Conservation (phyloP, 192 early-diverging fungal species). For the Phycomyces blakesleeanus region DNA sequence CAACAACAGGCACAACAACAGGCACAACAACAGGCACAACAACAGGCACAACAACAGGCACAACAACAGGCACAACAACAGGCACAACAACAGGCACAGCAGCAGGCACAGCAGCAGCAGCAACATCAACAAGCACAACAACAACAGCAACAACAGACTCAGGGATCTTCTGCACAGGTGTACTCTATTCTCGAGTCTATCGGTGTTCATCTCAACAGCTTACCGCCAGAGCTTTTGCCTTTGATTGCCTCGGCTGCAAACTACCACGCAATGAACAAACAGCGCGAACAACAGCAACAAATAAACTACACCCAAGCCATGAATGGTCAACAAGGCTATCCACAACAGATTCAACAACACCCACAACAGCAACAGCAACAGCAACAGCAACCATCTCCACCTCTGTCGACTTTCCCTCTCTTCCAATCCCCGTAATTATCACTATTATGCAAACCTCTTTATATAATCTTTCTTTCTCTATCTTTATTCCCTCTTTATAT, state of each 20-base stretch:
- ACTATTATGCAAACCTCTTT: too few species aligned
- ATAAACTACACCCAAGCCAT: too few species aligned
- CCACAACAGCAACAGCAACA: too few species aligned
- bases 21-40: not conserved
- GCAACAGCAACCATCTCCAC: too few species aligned
- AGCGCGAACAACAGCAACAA: not conserved
- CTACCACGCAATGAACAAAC: constrained; percentile 15
- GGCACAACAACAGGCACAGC: not conserved
- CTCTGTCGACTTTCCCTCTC: too few species aligned
- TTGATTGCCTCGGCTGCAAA: constrained; percentile 20
- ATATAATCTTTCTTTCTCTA: too few species aligned
- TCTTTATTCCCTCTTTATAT: too few species aligned
- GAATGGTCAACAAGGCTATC: too few species aligned
- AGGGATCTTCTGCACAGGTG: constrained; percentile 1
- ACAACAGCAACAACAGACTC: constrained; percentile 3
- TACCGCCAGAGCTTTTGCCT: constrained; percentile 19
- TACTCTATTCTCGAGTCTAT: constrained; percentile 18
- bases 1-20: not conserved
- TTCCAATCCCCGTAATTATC: too few species aligned
- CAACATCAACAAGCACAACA: not conserved
- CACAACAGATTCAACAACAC: too few species aligned
- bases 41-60: not conserved
- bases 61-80: not conserved
- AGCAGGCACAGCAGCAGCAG: not conserved
- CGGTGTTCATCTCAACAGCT: constrained; percentile 16